A percentile compares a stretch with the other conserved stretches of the same genome.
phyloP scores from a whole-genome alignment of 208 protist genomes.

The Kentomonas sorsogonicus region DNA sequence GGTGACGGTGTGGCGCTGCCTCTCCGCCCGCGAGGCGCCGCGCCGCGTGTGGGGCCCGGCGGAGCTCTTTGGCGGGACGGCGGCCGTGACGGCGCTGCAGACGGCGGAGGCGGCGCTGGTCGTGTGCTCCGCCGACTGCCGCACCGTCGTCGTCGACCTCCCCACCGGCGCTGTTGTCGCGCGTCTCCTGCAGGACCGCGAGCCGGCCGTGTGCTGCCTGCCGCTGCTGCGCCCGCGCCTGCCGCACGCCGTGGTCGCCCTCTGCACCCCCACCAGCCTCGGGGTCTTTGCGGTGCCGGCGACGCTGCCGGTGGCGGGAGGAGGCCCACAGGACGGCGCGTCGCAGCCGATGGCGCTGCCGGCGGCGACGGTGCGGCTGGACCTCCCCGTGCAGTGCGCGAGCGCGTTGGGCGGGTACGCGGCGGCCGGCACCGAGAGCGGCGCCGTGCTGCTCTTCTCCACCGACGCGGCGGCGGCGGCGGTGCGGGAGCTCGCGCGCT shows the following conservation, averaged over 20 bases:
- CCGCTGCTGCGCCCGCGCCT: slow-evolving; percentile 13
- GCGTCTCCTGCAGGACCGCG: slow-evolving; percentile 25
- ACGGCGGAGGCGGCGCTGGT: slow-evolving; percentile 42
- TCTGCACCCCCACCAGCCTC: slow-evolving; percentile 31
- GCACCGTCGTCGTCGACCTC: slow-evolving; percentile 37
- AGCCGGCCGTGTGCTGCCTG: slow-evolving; percentile 30
- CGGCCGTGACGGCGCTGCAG: slow-evolving; percentile 42
- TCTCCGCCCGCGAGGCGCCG: not conserved
- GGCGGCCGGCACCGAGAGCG: slow-evolving; percentile 56
- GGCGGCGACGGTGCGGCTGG: slow-evolving; percentile 12
- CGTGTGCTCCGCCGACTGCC: slow-evolving; percentile 59
- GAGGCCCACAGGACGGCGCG: not conserved
- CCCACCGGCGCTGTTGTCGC: slow-evolving; percentile 36
- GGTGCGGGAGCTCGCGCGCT: slow-evolving; percentile 56
- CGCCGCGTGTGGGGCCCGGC: slow-evolving; percentile 35
- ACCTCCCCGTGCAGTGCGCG: slow-evolving; percentile 40
- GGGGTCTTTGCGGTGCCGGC: slow-evolving; percentile 21
- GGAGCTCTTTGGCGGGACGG: slow-evolving; percentile 49
- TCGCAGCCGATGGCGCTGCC: slow-evolving; percentile 10
- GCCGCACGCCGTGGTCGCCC: slow-evolving; percentile 17
- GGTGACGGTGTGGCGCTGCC: slow-evolving; percentile 57
- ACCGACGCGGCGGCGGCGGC: slow-evolving; percentile 22
- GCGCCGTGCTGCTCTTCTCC: slow-evolving; percentile 60
- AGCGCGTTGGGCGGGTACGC: slow-evolving; percentile 47
- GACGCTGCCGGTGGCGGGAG: too few relatives aligned